Evolutionary conservation across 441 rosid species (phyloP).

Genomic region (Heliophila coronopifolia): DNA sequence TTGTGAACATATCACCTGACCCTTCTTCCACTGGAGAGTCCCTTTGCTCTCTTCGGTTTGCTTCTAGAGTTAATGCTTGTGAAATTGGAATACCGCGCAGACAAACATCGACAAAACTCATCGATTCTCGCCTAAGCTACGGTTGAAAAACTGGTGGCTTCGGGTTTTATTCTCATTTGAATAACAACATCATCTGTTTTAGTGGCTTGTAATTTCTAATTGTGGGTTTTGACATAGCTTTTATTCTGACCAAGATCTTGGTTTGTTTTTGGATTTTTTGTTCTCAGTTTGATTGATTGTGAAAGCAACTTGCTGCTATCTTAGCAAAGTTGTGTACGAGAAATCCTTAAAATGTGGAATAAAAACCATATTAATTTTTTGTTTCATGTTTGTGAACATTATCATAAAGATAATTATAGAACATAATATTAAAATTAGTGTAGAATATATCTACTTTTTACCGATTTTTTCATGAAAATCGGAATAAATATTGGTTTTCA

Average conservation of each 20-base stretch:
- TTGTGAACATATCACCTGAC: slow-evolving; percentile 91
- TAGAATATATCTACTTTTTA: no score
- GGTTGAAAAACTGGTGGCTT: slow-evolving; percentile 20
- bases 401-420: no score
- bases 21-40: slow-evolving; percentile 82
- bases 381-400: no score
- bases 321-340: slow-evolving; percentile 19
- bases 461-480: no score
- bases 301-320: slow-evolving; percentile 23
- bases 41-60: slow-evolving; percentile 84
- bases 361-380: no score
- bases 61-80: slow-evolving; percentile 94
- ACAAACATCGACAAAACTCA: slow-evolving; percentile 41
- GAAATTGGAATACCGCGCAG: slow-evolving; percentile 91
- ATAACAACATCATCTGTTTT: slow-evolving; percentile 13
- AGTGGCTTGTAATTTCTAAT: slow-evolving; percentile 24
- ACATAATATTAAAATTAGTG: no score
- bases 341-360: no score
- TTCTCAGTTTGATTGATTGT: slow-evolving; percentile 5
- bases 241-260: slow-evolving; percentile 13
- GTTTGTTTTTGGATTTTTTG: no score
- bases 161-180: neutral
- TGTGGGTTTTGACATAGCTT: slow-evolving; percentile 19
- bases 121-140: slow-evolving; percentile 53
- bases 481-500: no score